Base-by-base conservation (phyloP, 257 asterid genomes). In the Ehretia macrophylla region DNA sequence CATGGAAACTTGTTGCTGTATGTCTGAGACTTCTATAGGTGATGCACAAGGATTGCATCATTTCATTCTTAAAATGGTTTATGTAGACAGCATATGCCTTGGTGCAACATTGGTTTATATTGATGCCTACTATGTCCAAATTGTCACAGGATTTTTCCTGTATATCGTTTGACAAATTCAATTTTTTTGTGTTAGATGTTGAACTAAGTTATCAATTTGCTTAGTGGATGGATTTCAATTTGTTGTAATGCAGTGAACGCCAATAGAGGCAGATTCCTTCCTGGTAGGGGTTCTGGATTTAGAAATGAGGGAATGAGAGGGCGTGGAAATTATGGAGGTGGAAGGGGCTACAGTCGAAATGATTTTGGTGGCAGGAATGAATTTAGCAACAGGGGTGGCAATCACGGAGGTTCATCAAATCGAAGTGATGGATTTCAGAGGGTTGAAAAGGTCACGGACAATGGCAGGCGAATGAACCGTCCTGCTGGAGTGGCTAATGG, bases 231-330 rank as follows among this genome's bases (percentile, higher is more conserved):
- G 18, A 51, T 10, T 52, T 27, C 8, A 21, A 11, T 0, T 5
- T 17, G 10, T 21, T 12, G 47, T 11, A 20, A 18, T 64, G 58
- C 76, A 85, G 92, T 87, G 46, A 83, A 65, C 54, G n/a, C n/a
- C n/a, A 57, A 63, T 63, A 75, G 83, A 77, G 88, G 90, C 56
- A 75, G 96, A 62, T 85, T 79, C 65, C 85, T 68, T 65, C 40
- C 83, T 44, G 95, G 88, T 44, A 72, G 97, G 66, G 85, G 80
- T 63, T 69, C 84, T 12, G 95, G 87, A 37, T 87, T 72, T 77
- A 87, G 95, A 66, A 87, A 85, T 22, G 97, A 90, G n/a, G 97
- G 93, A 52, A 68, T 48, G 32, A 84, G 96, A 68, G 97, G 95
- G 5, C 93, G 97, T 18, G 95, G 88, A 9, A 72, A 69, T 69